A percentile compares a stretch with the other conserved stretches of the same genome.
Conservation (phyloP, 208 protist genomes). For the Wallacemonas sp. region DNA sequence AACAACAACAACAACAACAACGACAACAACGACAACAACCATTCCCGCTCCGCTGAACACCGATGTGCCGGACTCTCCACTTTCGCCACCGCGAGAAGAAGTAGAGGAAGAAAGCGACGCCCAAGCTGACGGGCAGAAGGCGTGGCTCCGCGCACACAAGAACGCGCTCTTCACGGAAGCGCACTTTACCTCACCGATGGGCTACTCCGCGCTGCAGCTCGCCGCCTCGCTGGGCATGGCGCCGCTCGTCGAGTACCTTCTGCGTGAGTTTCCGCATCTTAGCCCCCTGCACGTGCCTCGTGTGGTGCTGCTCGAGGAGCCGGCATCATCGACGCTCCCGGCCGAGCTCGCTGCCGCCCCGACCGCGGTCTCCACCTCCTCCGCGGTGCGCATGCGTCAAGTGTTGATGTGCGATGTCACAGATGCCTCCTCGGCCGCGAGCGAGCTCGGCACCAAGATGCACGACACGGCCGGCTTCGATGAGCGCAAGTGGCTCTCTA, state of each 20-base stretch:
- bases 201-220: slow-evolving; percentile 73
- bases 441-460: slow-evolving; percentile 4
- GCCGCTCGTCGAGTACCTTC: slow-evolving; percentile 51
- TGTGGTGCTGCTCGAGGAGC: neutral
- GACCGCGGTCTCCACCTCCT: too few relatives aligned
- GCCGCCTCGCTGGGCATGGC: slow-evolving; percentile 52
- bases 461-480: slow-evolving; percentile 8
- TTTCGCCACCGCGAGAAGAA: neutral
- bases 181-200: slow-evolving; percentile 58
- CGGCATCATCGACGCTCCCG: neutral
- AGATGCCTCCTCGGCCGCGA: neutral
- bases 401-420: neutral
- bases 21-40: neutral
- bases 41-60: too few relatives aligned
- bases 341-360: neutral
- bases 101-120: neutral
- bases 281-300: slow-evolving; percentile 50
- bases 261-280: slow-evolving; percentile 45
- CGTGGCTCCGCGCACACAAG: slow-evolving; percentile 12
- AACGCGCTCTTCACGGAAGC: slow-evolving; percentile 37
- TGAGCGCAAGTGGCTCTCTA: slow-evolving; percentile 35
- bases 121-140: slow-evolving; percentile 6
- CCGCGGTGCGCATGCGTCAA: too few relatives aligned
- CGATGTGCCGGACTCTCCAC: too few relatives aligned
- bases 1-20: neutral